phyloP scores from a whole-genome alignment of 768 basidiomycete species.

The Psilocybe tampanensis region DNA sequence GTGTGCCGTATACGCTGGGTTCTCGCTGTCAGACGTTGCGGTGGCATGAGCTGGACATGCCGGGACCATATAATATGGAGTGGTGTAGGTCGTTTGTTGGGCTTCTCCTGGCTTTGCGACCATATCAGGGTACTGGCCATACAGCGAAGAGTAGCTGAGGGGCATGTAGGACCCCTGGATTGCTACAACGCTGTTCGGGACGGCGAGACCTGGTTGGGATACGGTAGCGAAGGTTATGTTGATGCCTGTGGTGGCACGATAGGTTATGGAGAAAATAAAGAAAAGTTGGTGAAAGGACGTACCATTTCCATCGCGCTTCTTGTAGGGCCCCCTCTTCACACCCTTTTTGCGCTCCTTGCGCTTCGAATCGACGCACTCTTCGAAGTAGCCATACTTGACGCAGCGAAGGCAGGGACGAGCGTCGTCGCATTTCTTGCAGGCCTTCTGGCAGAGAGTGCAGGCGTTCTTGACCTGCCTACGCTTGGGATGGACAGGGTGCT shows the following conservation, averaged over 20 bases:
- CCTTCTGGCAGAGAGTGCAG: constrained; percentile 89
- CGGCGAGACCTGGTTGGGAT: constrained; percentile 42
- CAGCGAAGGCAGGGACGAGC: constrained; percentile 92
- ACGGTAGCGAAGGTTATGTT: constrained; percentile 45
- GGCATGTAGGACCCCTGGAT: constrained; percentile 52
- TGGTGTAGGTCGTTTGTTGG: constrained; percentile 48
- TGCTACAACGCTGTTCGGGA: constrained; percentile 50
- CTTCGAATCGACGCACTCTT: constrained; percentile 88
- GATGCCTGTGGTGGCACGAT: no score
- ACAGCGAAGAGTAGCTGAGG: constrained; percentile 56
- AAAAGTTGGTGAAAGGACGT: constrained; percentile 34
- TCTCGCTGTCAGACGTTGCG: constrained; percentile 41
- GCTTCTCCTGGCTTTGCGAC: constrained; percentile 55
- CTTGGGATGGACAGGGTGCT: constrained; percentile 61
- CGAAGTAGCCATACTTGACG: constrained; percentile 85
- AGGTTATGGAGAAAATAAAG: constrained; percentile 54
- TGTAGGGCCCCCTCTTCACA: constrained; percentile 87
- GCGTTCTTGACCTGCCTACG: constrained; percentile 91
- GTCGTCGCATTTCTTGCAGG: constrained; percentile 92
- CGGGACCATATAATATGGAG: constrained; percentile 48
- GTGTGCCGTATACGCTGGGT: constrained; percentile 28
- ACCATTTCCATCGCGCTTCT: constrained; percentile 95
- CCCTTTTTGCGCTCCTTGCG: constrained; percentile 92
- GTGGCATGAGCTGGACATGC: constrained; percentile 36
- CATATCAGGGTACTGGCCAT: constrained; percentile 54